These are phyloP conservation scores for Paramecium octaurelia DNA, from an alignment of 73 alveolate genomes.

Conservation along the genomic window DNA sequence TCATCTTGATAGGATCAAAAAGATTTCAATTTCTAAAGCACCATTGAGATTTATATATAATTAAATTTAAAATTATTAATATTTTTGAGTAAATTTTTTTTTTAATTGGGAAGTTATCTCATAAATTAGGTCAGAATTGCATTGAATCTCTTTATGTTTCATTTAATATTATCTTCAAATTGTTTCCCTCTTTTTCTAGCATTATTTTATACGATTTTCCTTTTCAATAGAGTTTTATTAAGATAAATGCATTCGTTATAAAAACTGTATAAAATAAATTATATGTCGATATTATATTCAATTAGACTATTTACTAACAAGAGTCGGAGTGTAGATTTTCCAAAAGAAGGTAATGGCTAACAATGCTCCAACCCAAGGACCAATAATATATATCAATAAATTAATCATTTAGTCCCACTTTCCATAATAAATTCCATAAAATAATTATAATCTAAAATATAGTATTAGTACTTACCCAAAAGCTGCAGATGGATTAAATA, in stretches of 20 bases:
- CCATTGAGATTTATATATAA: too few species aligned
- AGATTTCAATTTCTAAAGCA: too few species aligned
- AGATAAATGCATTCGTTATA: background rate
- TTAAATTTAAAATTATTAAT: too few species aligned
- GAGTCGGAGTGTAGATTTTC: background rate
- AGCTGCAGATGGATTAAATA: conserved; percentile 32
- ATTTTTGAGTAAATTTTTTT: too few species aligned
- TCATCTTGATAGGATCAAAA: too few species aligned
- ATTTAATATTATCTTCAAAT: too few species aligned
- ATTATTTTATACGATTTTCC: too few species aligned
- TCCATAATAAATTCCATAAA: conserved; percentile 22
- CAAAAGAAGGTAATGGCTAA: background rate
- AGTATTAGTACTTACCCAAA: background rate
- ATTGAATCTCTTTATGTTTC: too few species aligned
- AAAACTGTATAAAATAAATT: background rate
- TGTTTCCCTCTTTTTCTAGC: too few species aligned
- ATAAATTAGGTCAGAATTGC: too few species aligned
- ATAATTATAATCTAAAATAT: background rate
- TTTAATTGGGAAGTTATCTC: too few species aligned
- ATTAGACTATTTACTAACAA: background rate
- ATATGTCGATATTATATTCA: background rate
- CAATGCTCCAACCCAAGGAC: background rate
- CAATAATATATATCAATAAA: background rate
- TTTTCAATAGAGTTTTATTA: too few species aligned
- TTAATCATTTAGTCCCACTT: background rate